Evolutionary conservation across 306 rosid species (phyloP).

Genomic region (Ochetophila trinervis): DNA sequence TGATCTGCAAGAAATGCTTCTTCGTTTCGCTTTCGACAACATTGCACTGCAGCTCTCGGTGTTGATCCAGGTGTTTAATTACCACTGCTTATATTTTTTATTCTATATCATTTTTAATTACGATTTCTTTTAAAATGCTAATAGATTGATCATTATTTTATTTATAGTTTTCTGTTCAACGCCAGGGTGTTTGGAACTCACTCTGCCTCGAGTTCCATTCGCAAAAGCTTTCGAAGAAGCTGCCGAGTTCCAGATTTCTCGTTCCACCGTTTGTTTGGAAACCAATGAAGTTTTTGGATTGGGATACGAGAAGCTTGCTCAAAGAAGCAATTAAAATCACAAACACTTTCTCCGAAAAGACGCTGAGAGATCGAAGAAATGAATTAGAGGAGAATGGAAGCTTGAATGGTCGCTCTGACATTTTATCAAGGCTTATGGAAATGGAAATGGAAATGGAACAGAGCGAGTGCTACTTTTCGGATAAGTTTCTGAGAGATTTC

Average conservation of each 20-base stretch:
- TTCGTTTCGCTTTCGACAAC: conserved; percentile 46
- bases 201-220: conserved; percentile 20
- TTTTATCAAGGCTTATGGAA: conserved; percentile 36
- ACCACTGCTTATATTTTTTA: too few relatives aligned
- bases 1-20: conserved; percentile 48
- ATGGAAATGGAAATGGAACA: conserved; percentile 9
- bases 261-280: conserved; percentile 40
- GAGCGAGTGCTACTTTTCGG: conserved; percentile 7
- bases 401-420: conserved; percentile 22
- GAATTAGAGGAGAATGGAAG: conserved; percentile 17
- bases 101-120: too few relatives aligned
- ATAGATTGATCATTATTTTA: too few relatives aligned
- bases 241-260: conserved; percentile 27
- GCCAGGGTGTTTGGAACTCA: conserved; percentile 36
- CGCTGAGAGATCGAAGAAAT: conserved; percentile 19
- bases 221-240: conserved; percentile 42
- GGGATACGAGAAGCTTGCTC: conserved; percentile 37
- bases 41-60: conserved; percentile 43
- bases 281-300: conserved; percentile 23
- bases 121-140: too few relatives aligned
- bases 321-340: conserved; percentile 25
- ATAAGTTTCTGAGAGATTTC: conserved; percentile 36
- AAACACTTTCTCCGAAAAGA: conserved; percentile 28
- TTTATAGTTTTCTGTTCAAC: too few relatives aligned
- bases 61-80: conserved; percentile 34